Evolutionary conservation across 495 filamentous ascomycete species (phyloP).

Genomic region (Aspergillus campestris): DNA sequence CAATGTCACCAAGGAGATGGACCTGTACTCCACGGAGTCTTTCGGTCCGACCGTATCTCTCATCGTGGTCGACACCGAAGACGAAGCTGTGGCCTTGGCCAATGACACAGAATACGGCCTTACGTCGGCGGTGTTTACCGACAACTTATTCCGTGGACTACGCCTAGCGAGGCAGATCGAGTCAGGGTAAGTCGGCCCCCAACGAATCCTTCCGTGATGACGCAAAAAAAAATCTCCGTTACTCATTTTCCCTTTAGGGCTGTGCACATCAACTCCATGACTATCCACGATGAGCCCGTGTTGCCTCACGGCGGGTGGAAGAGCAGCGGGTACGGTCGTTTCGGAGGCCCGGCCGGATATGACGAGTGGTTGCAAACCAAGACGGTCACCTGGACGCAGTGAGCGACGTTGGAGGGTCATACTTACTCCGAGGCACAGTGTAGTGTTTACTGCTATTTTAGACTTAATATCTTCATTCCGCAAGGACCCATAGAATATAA

Average conservation of each 20-base stretch:
- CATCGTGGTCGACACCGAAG: conserved; percentile 38
- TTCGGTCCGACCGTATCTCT: conserved; percentile 74
- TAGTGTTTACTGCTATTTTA: too few relatives aligned
- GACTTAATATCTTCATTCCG: neutral
- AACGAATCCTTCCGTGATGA: neutral
- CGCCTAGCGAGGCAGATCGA: conserved; percentile 42
- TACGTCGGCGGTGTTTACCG: conserved; percentile 39
- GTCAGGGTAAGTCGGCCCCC: conserved; percentile 28
- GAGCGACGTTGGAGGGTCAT: too few relatives aligned
- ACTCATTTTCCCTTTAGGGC: conserved; percentile 27
- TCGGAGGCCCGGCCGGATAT: conserved; percentile 45
- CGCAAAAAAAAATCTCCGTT: too few relatives aligned
- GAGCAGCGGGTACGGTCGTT: conserved; percentile 73
- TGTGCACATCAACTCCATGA: conserved; percentile 84
- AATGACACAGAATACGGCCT: conserved; percentile 49
- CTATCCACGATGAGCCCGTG: conserved; percentile 71
- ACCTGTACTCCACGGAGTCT: conserved; percentile 69
- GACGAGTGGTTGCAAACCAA: conserved; percentile 81
- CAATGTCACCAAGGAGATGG: conserved; percentile 70
- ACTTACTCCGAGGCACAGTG: too few relatives aligned
- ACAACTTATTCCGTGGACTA: conserved; percentile 38
- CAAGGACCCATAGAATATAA: neutral
- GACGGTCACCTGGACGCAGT: conserved; percentile 62
- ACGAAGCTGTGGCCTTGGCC: conserved; percentile 39
- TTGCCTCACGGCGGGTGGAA: conserved; percentile 84